Evolutionary conservation across 2,329 filamentous ascomycete species (phyloP), one percentile per base, ranked within the genome.

Genomic region (Macrophomina phaseolina): DNA sequence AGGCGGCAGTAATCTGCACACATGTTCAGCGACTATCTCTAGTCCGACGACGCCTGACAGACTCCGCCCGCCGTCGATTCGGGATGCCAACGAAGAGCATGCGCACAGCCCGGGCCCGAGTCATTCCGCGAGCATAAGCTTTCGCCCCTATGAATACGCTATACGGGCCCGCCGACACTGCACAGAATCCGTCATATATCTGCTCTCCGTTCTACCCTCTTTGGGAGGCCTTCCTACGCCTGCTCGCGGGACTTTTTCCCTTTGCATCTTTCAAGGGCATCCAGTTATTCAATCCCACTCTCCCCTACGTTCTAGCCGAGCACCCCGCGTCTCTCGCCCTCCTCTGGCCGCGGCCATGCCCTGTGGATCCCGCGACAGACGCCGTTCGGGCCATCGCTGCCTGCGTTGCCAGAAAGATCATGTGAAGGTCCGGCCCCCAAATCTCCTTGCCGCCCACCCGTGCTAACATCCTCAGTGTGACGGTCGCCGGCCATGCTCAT

Each of bases 91-190:
- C 53, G 34, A 32, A 3, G n/a, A 11, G n/a, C 52, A 38, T 11
- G 55, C 55, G 38, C 55, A 45, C 55, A 58, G 36, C 18, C 36
- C 23, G 11, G 7, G n/a, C 38, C 4, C 55, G 55, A 58, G 55
- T 58, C 55, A 45, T 32, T 30, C 12, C 8, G 18, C 18, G 38
- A 45, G 12, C 23, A 12, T 45, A 45, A 58, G 55, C 18, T 79
- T 84, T 38, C 77, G 58, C 58, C 58, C 58, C 58, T 62, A 49
- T 36, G 58, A 30, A 38, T 34, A 34, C 53, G 53, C 53, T 23
- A 60, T 60, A 46, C 55, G 55, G 14, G 11, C 11, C 11, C 38
- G 7, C 55, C 28, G 23, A 32, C 23, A 9, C 40, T 12, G 5
- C 16, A n/a, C 12, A 32, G 30, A 62, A 28, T 8, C 5, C 58